These are phyloP conservation scores for Dryas octopetala DNA, from an alignment of 306 rosid genomes.

Conservation along the genomic window DNA sequence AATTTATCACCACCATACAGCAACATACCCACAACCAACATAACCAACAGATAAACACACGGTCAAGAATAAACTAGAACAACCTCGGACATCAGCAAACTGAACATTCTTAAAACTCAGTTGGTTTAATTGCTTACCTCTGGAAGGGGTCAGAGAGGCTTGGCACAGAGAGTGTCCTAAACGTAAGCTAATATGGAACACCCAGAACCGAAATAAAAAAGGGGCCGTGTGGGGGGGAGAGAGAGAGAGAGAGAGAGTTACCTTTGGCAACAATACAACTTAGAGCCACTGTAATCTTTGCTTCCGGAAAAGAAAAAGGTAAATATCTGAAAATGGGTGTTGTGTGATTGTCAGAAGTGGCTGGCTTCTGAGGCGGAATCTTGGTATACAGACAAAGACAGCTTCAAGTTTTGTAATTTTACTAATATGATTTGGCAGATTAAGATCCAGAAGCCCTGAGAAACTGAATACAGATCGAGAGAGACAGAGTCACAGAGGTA, in stretches of 20 bases:
- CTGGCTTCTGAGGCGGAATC: slow-evolving; percentile 4
- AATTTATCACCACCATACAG: not conserved
- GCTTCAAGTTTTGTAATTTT: not conserved
- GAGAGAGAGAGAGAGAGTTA: slow-evolving; percentile 1
- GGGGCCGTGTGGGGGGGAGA: not conserved
- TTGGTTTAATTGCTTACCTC: slow-evolving; percentile 12
- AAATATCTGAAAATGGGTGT: not conserved
- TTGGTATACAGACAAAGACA: slow-evolving; percentile 17
- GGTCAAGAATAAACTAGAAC: too few relatives aligned
- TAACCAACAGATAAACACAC: not conserved
- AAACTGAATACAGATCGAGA: slow-evolving; percentile 10
- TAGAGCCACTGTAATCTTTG: too few relatives aligned
- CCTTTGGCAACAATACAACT: too few relatives aligned
- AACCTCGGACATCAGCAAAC: too few relatives aligned
- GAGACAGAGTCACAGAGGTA: not conserved
- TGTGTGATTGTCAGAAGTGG: slow-evolving; percentile 9
- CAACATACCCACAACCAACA: slow-evolving; percentile 10
- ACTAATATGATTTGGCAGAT: slow-evolving; percentile 2
- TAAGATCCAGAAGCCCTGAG: slow-evolving; percentile 7
- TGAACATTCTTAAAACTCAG: not conserved
- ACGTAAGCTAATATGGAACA: not conserved
- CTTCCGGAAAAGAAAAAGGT: not conserved
- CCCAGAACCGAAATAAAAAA: slow-evolving; percentile 9
- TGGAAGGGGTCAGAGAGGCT: slow-evolving; percentile 2
- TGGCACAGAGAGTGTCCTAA: not conserved